Evolutionary conservation across 1,284 basidiomycete genomes (phyloP), one percentile per base, ranked within the genome.

Genomic region (Amylostereum areolatum): DNA sequence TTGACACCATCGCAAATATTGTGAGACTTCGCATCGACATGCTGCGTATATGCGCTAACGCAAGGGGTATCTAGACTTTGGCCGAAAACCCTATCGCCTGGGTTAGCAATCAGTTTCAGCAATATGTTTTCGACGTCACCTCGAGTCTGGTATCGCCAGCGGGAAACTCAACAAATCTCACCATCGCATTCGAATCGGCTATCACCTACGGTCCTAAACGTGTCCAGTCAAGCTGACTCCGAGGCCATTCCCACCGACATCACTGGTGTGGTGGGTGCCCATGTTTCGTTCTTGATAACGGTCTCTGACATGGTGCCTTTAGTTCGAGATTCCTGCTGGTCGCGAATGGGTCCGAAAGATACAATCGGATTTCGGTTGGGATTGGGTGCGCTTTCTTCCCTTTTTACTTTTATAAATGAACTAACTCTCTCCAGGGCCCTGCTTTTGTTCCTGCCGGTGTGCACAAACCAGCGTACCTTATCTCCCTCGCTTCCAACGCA

Each of bases 1-100:
- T 83, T 34, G 79, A 83, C 58, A 80, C 78, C 0, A 67, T 82
- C 45, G 76, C 77, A 7, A 79, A 77, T 46, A 76, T 82, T 46
- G 68, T 70, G 45, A 36, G 66, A 55, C 4, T 32, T 48, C 30
- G 12, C 32, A 37, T 24, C 30, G 7, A 4, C 27, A 25, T 18
- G 25, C n/a, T n/a, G n/a, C n/a, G n/a, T n/a, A n/a, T 34, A 25
- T 32, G 27, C 34, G 29, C 9, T 47, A 24, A 39, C 24, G 24
- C 34, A 39, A 34, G 35, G 27, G 25, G 18, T 28, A 30, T 8
- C 3, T 43, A 80, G 78, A 76, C 71, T 7, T 62, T 83, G 10
- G 72, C 70, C 9, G 76, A 72, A 3, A 65, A 77, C 35, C 70
- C 76, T 3, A 62, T 83, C 24, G 73, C 75, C 5, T 78, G 74